These are phyloP conservation scores for Vaccinium vitisidaea DNA, from an alignment of 148 eudicot genomes.

Conservation along the genomic window DNA sequence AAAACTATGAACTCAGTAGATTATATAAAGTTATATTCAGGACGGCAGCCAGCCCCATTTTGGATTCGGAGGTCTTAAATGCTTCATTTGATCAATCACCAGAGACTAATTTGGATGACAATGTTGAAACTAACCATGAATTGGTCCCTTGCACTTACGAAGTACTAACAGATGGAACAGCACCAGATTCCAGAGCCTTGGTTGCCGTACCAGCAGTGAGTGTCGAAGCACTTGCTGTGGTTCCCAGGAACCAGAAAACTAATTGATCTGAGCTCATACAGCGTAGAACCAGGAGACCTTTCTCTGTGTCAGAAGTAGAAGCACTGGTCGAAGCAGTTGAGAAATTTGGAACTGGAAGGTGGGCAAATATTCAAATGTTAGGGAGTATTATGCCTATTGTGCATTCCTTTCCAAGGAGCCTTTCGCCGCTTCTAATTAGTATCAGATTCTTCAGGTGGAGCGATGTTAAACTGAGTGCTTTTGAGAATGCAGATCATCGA, in stretches of 20 bases:
- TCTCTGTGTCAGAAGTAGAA: slow-evolving; percentile 91
- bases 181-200: slow-evolving; percentile 52
- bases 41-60: not conserved
- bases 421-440: not conserved
- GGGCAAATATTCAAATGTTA: not conserved
- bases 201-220: slow-evolving; percentile 50
- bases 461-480: slow-evolving; percentile 82
- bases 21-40: too few relatives aligned
- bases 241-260: slow-evolving; percentile 53
- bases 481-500: slow-evolving; percentile 84
- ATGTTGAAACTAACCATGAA: slow-evolving; percentile 39
- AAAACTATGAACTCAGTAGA: too few relatives aligned
- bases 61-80: slow-evolving; percentile 23
- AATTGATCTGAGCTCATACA: slow-evolving; percentile 72
- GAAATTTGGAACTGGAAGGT: slow-evolving; percentile 99
- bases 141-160: slow-evolving; percentile 38
- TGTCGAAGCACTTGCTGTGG: slow-evolving; percentile 59
- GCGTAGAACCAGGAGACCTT: slow-evolving; percentile 91
- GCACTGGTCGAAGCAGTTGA: slow-evolving; percentile 95
- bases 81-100: slow-evolving; percentile 17
- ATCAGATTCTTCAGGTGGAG: slow-evolving; percentile 74
- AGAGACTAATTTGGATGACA: slow-evolving; percentile 35
- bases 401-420: not conserved
- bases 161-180: slow-evolving; percentile 24
- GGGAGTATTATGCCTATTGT: not conserved